Conservation (phyloP, 1,139 yeast genomes). For the Taphrina flavorubra region DNA sequence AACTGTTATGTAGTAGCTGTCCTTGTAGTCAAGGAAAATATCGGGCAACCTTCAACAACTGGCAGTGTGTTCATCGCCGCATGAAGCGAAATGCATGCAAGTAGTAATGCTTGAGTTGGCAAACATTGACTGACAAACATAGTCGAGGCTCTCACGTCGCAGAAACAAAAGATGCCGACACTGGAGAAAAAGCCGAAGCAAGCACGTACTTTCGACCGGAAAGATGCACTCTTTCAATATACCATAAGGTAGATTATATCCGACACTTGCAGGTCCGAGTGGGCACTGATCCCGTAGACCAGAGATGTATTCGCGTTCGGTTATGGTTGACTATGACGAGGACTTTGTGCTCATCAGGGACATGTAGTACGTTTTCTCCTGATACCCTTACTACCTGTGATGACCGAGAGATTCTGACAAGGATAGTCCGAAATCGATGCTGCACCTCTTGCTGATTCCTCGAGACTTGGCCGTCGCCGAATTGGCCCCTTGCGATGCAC, state of each 20-base stretch:
- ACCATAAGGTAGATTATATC: background rate
- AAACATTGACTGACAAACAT: background rate
- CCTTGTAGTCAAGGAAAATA: too few species aligned
- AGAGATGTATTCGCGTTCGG: constrained; percentile 4
- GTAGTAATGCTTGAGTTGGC: background rate
- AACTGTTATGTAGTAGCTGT: too few species aligned
- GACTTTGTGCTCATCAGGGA: constrained; percentile 42
- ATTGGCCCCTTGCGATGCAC: constrained; percentile 62
- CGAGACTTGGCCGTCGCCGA: constrained; percentile 55
- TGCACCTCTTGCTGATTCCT: constrained; percentile 70
- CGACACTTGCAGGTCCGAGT: too few species aligned
- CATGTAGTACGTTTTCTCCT: constrained; percentile 8
- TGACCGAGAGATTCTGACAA: background rate
- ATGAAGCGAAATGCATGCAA: constrained; percentile 16
- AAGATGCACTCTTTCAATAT: constrained; percentile 11
- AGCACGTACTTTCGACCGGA: background rate
- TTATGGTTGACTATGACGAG: constrained; percentile 35
- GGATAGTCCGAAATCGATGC: constrained; percentile 61
- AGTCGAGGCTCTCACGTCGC: constrained; percentile 13
- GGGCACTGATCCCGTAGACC: constrained; percentile 8
- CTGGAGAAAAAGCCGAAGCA: background rate
- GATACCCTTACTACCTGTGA: too few species aligned
- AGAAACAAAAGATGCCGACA: background rate
- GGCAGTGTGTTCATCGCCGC: too few species aligned
- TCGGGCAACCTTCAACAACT: too few species aligned